These are phyloP conservation scores for Tricholoma flavovirens DNA, from an alignment of 768 basidiomycete species.

Conservation along the genomic window DNA sequence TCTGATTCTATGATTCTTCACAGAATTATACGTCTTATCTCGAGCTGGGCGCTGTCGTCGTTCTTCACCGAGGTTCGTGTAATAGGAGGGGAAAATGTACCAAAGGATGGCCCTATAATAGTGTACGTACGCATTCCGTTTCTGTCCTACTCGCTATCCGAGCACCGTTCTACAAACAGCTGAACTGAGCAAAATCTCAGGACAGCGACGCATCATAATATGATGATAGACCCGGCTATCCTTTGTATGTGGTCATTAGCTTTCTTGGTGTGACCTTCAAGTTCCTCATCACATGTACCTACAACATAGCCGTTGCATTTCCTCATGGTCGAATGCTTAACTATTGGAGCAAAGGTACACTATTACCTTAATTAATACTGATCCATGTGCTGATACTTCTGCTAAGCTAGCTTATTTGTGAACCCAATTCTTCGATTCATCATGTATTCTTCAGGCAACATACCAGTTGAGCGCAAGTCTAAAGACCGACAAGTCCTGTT, in stretches of 20 bases:
- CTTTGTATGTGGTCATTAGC: conserved; percentile 47
- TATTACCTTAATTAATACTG: not conserved
- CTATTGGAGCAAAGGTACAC: conserved; percentile 88
- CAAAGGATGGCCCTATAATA: conserved; percentile 83
- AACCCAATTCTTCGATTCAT: conserved; percentile 72
- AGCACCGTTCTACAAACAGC: not conserved
- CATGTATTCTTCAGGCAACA: conserved; percentile 88
- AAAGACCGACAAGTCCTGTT: conserved; percentile 89
- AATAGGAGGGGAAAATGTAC: conserved; percentile 85
- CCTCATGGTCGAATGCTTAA: conserved; percentile 79
- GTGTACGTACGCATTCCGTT: conserved; percentile 52
- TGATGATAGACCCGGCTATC: conserved; percentile 86
- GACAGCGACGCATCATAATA: conserved; percentile 87
- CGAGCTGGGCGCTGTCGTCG: conserved; percentile 68
- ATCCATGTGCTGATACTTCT: conserved; percentile 6
- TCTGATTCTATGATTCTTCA: conserved; percentile 50
- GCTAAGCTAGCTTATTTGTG: conserved; percentile 66
- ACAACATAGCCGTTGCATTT: conserved; percentile 65
- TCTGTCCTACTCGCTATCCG: not conserved
- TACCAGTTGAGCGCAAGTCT: conserved; percentile 92
- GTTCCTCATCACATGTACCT: conserved; percentile 8
- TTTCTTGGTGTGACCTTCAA: not conserved
- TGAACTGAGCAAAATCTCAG: conserved; percentile 28
- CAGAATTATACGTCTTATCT: conserved; percentile 62
- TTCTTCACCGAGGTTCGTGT: conserved; percentile 90